Percentiles rank a stretch among this genome's conserved stretches.
Conservation (phyloP, 2,329 filamentous ascomycete genomes). For the Pseudocercospora cruenta region DNA sequence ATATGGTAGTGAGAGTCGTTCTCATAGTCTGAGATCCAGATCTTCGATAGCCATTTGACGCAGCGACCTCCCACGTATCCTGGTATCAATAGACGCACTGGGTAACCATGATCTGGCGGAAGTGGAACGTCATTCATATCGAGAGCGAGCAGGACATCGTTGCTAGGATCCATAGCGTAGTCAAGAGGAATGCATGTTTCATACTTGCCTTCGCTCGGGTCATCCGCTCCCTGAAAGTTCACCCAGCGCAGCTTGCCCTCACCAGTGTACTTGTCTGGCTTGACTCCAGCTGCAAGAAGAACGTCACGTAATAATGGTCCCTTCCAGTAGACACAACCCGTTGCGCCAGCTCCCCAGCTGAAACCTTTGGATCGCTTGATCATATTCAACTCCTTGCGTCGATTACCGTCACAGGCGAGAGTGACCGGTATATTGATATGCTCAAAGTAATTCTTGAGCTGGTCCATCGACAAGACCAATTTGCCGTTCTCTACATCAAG, state of each 20-base stretch:
- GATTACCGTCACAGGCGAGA: constrained; percentile 56
- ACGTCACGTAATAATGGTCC: constrained; percentile 53
- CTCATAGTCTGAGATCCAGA: constrained; percentile 48
- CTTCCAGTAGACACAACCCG: constrained; percentile 57
- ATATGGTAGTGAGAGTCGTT: constrained; percentile 52
- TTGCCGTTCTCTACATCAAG: constrained; percentile 52
- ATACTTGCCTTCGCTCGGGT: constrained; percentile 53
- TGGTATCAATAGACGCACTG: constrained; percentile 47
- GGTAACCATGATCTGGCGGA: constrained; percentile 50
- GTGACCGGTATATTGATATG: constrained; percentile 54
- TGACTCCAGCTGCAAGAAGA: constrained; percentile 47
- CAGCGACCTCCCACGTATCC: constrained; percentile 48
- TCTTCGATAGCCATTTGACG: constrained; percentile 48
- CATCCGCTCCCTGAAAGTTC: constrained; percentile 56
- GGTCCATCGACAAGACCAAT: constrained; percentile 49
- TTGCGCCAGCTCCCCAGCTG: constrained; percentile 51
- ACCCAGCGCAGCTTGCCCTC: constrained; percentile 45
- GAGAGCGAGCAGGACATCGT: constrained; percentile 61
- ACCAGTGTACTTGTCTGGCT: constrained; percentile 25
- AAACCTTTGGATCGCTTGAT: constrained; percentile 55
- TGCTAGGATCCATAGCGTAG: constrained; percentile 53
- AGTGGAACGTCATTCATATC: constrained; percentile 49
- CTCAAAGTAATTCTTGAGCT: constrained; percentile 48
- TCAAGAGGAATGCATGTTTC: constrained; percentile 53
- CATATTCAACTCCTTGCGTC: constrained; percentile 58